Conservation (phyloP, 257 asterid species). For the Primulina eburnea region DNA sequence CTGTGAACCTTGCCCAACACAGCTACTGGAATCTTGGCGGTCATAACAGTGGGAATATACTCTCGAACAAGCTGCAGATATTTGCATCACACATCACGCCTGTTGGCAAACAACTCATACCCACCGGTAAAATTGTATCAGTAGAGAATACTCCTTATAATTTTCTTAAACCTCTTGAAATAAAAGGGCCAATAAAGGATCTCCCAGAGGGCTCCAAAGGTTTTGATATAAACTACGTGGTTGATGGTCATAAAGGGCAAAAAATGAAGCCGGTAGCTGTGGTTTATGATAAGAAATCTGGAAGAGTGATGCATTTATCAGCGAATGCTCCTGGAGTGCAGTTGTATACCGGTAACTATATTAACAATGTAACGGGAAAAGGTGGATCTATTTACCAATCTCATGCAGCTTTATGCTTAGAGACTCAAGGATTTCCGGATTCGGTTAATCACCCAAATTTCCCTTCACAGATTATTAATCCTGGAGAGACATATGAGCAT, state of each 20-base stretch:
- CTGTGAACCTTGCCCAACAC: constrained; percentile 78
- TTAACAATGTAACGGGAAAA: constrained; percentile 51
- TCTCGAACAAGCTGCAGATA: constrained; percentile 56
- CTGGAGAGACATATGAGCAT: constrained; percentile 52
- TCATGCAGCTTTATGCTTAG: constrained; percentile 71
- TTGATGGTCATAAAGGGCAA: constrained; percentile 32
- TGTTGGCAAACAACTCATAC: constrained; percentile 48
- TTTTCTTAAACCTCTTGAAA: constrained; percentile 42
- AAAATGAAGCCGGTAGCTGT: constrained; percentile 48
- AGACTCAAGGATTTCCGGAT: constrained; percentile 90
- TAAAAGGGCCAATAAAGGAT: constrained; percentile 42
- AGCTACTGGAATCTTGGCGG: constrained; percentile 81
- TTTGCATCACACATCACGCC: constrained; percentile 65
- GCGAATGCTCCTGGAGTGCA: constrained; percentile 65
- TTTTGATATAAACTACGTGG: constrained; percentile 68
- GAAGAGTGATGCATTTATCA: constrained; percentile 56
- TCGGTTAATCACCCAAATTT: constrained; percentile 74
- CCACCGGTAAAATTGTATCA: constrained; percentile 44
- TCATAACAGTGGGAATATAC: constrained; percentile 61
- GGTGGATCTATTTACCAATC: constrained; percentile 47
- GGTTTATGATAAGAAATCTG: constrained; percentile 46
- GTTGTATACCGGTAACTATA: constrained; percentile 54
- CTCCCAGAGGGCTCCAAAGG: constrained; percentile 54
- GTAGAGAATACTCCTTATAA: constrained; percentile 68
- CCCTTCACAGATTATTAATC: constrained; percentile 57